Base-by-base conservation (phyloP, 106 monocot genomes). In the Acanthochlamys bracteata region DNA sequence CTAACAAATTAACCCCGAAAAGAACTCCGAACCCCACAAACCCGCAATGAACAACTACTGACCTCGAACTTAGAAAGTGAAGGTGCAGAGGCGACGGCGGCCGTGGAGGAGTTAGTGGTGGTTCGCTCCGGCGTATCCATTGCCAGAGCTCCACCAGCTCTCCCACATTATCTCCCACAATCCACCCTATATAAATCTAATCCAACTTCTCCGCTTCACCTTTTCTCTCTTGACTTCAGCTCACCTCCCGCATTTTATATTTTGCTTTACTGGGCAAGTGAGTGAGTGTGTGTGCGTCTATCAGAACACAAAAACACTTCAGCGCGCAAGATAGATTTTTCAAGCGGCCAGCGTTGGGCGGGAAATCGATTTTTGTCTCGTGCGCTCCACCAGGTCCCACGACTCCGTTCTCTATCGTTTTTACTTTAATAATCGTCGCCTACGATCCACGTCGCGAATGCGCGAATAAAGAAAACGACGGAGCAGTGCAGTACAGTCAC, bases 71-170 rank as follows among this genome's bases (percentile, higher is more conserved):
- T 78, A 20, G 78, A 58, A 10, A 78, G 25, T 51, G 73, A 20
- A 15, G 69, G 24, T 14, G 40, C 71, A 16, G 53, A 67, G 9
- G 17, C 49, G 49, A 9, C 49, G 2, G 51, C 65, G 23, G 55
- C 78, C n/a, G n/a, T n/a, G 33, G 33, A 33, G 33, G 1, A 33
- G 33, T 33, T 33, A 33, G 33, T 33, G 73, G 33, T 64, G 73
- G 68, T 69, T 63, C 78, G 22, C 73, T 73, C 69, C 58, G 78
- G 78, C 64, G 78, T 78, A 55, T 78, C 71, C 77, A 77, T 77
- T 7, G 20, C 46, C 41, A 42, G 55, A 73, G 53, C 41, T 52
- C 47, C 33, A 52, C 11, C 26, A 68, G 65, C 59, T 63, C 57
- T 45, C 77, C 57, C 41, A 2, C 59, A 54, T 46, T 26, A 61